phyloP scores from a whole-genome alignment of 2,329 filamentous ascomycete genomes.

The Amauroascus verrucosus region DNA sequence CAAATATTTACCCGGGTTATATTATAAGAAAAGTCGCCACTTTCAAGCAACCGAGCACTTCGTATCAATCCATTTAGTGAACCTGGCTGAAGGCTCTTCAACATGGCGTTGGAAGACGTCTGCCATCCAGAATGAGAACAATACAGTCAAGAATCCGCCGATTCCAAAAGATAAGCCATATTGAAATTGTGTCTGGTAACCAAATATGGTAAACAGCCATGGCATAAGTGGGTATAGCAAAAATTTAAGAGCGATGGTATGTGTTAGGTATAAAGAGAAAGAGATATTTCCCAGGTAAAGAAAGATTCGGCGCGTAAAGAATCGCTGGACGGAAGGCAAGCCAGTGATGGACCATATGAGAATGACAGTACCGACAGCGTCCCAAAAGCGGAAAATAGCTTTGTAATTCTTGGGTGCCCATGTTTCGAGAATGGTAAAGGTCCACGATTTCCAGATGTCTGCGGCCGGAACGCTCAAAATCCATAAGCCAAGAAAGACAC shows the following conservation, averaged over 20 bases:
- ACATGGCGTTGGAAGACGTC: slow-evolving; percentile 52
- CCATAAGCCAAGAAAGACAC: slow-evolving; percentile 33
- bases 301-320: slow-evolving; percentile 34
- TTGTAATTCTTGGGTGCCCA: slow-evolving; percentile 33
- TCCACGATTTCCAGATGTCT: slow-evolving; percentile 34
- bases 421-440: slow-evolving; percentile 32
- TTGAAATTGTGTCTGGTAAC: slow-evolving; percentile 31
- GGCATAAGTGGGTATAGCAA: slow-evolving; percentile 38
- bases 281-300: slow-evolving; percentile 41
- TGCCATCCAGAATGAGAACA: slow-evolving; percentile 43
- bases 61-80: slow-evolving; percentile 42
- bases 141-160: slow-evolving; percentile 32
- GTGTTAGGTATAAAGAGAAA: slow-evolving; percentile 41
- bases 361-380: slow-evolving; percentile 25
- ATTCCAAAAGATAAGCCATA: slow-evolving; percentile 34
- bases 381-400: slow-evolving; percentile 37
- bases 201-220: slow-evolving; percentile 32
- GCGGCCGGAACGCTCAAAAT: slow-evolving; percentile 36
- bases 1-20: not conserved
- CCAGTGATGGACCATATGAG: slow-evolving; percentile 37
- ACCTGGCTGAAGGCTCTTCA: slow-evolving; percentile 43
- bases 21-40: too few species aligned
- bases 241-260: slow-evolving; percentile 31
- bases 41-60: slow-evolving; percentile 9
- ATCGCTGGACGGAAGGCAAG: slow-evolving; percentile 31